Percentiles rank a stretch among this genome's conserved stretches.
Evolutionary conservation across 2,329 filamentous ascomycete genomes (phyloP).

Genomic region (Dactylellina haptotyla): DNA sequence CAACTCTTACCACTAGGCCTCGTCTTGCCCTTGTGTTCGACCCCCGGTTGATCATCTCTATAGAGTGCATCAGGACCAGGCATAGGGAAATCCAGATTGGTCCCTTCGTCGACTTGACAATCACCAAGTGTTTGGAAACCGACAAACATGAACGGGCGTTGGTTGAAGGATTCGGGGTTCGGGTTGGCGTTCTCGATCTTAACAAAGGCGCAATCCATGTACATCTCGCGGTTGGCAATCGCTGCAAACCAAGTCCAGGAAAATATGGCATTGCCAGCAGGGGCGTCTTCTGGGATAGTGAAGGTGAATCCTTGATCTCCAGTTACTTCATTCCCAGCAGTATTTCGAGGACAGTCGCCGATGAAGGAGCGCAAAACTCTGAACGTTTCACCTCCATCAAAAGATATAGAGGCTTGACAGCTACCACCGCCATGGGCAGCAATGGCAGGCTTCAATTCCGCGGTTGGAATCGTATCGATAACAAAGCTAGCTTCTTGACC

Average conservation of each 20-base stretch:
- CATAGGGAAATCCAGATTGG: slow-evolving; percentile 37
- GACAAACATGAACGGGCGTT: slow-evolving; percentile 41
- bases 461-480: not conserved
- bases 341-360: slow-evolving; percentile 78
- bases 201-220: slow-evolving; percentile 84
- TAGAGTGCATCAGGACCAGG: slow-evolving; percentile 33
- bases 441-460: slow-evolving; percentile 8
- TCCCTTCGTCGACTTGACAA: slow-evolving; percentile 14
- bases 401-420: slow-evolving; percentile 87
- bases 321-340: slow-evolving; percentile 63
- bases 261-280: slow-evolving; percentile 54
- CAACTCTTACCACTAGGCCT: slow-evolving; percentile 16
- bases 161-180: not conserved
- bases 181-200: slow-evolving; percentile 65
- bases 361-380: slow-evolving; percentile 90
- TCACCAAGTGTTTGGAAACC: slow-evolving; percentile 9
- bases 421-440: slow-evolving; percentile 90
- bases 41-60: slow-evolving; percentile 7
- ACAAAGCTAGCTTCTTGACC: slow-evolving; percentile 53
- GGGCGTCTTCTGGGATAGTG: slow-evolving; percentile 65
- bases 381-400: slow-evolving; percentile 79
- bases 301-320: slow-evolving; percentile 76
- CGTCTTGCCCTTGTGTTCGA: slow-evolving; percentile 17
- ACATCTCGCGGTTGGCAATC: slow-evolving; percentile 82
- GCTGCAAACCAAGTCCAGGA: slow-evolving; percentile 78